These are phyloP conservation scores for Jamesozyma jinghongensis DNA, from an alignment of 805 yeast genomes.

Conservation along the genomic window DNA sequence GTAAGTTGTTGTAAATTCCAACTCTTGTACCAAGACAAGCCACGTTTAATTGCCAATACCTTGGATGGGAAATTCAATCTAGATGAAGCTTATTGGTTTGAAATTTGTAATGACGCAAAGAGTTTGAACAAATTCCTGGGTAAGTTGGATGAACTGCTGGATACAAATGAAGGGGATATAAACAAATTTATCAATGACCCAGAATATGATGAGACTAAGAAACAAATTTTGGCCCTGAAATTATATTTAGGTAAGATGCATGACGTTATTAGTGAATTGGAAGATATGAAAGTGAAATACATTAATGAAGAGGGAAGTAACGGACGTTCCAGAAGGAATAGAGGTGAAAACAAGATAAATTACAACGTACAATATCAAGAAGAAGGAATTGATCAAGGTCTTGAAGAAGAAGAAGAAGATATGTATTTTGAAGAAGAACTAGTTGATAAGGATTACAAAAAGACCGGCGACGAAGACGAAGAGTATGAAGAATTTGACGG, in stretches of 20 bases:
- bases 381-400: background rate
- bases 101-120: constrained; percentile 20
- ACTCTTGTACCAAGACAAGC: constrained; percentile 23
- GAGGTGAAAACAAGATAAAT: constrained; percentile 2
- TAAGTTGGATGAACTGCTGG: constrained; percentile 9
- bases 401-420: background rate
- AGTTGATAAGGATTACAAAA: background rate
- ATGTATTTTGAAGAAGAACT: background rate
- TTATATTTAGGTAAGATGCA: constrained; percentile 16
- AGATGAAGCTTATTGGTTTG: constrained; percentile 24
- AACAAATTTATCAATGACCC: constrained; percentile 12
- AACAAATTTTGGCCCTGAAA: constrained; percentile 13
- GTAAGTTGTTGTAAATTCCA: constrained; percentile 18
- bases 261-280: constrained; percentile 50
- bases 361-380: constrained; percentile 3
- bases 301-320: constrained; percentile 5
- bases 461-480: background rate
- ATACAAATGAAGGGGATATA: constrained; percentile 1
- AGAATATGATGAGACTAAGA: constrained; percentile 18
- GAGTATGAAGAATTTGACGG: constrained; percentile 4
- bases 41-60: constrained; percentile 15
- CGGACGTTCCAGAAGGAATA: constrained; percentile 9
- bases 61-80: constrained; percentile 5
- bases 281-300: constrained; percentile 34
- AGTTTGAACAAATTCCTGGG: constrained; percentile 19